Evolutionary conservation across 371 early-diverging fungal genomes (phyloP).

Genomic region (Lichtheimia ramosa): DNA sequence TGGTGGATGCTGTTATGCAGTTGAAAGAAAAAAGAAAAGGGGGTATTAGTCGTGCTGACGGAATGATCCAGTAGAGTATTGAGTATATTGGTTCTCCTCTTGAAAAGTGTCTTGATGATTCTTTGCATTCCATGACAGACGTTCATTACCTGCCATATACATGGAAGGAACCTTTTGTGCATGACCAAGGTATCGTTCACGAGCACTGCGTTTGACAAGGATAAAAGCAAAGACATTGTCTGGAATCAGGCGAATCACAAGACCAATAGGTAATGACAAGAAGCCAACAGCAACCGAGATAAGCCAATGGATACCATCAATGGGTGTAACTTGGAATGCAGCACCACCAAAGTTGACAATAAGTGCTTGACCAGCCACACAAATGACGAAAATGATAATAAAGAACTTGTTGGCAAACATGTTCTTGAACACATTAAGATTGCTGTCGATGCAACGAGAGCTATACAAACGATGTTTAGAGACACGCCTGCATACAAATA

Average conservation of each 20-base stretch:
- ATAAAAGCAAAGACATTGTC: slow-evolving; percentile 37
- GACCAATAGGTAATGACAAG: slow-evolving; percentile 68
- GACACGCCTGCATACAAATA: background rate
- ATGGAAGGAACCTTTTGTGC: slow-evolving; percentile 20
- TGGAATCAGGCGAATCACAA: slow-evolving; percentile 65
- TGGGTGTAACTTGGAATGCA: slow-evolving; percentile 51
- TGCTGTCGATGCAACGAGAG: slow-evolving; percentile 62
- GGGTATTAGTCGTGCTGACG: slow-evolving; percentile 4
- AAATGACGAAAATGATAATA: slow-evolving; percentile 51
- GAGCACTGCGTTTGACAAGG: slow-evolving; percentile 23
- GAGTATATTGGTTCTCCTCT: slow-evolving; percentile 16
- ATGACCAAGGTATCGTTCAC: slow-evolving; percentile 33
- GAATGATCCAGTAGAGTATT: slow-evolving; percentile 13
- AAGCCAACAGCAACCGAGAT: slow-evolving; percentile 65
- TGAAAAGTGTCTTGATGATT: slow-evolving; percentile 12
- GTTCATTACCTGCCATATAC: slow-evolving; percentile 36
- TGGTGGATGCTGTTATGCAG: no score
- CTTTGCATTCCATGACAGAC: slow-evolving; percentile 15
- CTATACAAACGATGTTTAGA: slow-evolving; percentile 16
- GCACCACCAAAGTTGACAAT: slow-evolving; percentile 62
- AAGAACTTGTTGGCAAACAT: slow-evolving; percentile 59
- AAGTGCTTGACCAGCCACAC: slow-evolving; percentile 53
- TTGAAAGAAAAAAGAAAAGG: background rate
- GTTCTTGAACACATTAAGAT: slow-evolving; percentile 60
- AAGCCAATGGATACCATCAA: slow-evolving; percentile 63